Evolutionary conservation across 2,329 filamentous ascomycete species (phyloP).

Genomic region (Rugonectria rugulosa): DNA sequence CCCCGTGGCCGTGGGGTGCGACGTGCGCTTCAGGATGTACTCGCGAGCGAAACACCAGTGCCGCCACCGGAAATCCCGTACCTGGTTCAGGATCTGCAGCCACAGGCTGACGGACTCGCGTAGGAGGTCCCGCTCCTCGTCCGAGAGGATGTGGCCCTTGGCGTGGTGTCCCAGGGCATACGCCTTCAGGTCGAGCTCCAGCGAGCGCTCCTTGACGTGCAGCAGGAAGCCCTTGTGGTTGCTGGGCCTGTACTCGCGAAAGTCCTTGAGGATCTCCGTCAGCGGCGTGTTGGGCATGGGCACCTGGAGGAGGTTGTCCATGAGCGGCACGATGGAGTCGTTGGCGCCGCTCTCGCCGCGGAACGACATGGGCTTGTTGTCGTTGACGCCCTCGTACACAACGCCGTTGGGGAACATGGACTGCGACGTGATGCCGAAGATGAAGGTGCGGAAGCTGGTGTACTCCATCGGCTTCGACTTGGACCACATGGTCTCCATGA

Average conservation of each 20-base stretch:
- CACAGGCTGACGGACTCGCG: conserved; percentile 65
- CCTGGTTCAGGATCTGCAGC: conserved; percentile 73
- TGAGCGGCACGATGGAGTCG: conserved; percentile 90
- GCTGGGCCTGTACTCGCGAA: conserved; percentile 86
- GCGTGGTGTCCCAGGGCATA: conserved; percentile 58
- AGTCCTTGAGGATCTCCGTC: conserved; percentile 87
- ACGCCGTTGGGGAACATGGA: conserved; percentile 95
- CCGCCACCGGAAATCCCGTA: conserved; percentile 82
- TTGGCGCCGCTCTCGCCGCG: conserved; percentile 94
- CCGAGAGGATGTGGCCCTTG: conserved; percentile 21
- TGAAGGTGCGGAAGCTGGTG: conserved; percentile 92
- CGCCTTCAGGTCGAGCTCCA: conserved; percentile 60
- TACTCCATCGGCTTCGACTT: conserved; percentile 86
- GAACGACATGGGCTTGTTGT: conserved; percentile 76
- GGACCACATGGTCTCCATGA: conserved; percentile 93
- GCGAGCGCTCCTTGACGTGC: conserved; percentile 65
- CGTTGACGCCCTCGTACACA: conserved; percentile 83
- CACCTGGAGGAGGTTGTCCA: conserved; percentile 87
- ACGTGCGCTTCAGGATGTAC: conserved; percentile 82
- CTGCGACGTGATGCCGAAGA: conserved; percentile 93
- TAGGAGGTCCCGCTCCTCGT: conserved; percentile 52
- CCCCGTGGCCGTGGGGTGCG: conserved; percentile 79
- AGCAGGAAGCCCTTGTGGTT: conserved; percentile 88
- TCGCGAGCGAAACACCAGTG: conserved; percentile 88
- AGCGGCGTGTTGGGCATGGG: conserved; percentile 89